Conservation (phyloP, 176 grass and related monocot genomes). For the Oryza coarctata region DNA sequence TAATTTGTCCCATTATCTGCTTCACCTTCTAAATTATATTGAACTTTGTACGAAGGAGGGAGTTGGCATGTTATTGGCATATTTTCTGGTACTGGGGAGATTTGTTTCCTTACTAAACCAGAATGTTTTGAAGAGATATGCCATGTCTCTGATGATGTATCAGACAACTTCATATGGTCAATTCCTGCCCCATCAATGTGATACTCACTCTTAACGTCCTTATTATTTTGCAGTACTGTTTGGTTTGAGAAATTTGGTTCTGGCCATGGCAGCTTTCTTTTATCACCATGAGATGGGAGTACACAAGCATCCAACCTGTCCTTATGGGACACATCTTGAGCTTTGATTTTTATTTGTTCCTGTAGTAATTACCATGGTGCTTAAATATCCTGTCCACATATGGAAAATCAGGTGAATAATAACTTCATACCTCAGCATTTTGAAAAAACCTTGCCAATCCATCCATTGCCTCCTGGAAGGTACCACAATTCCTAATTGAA, state of each 20-base stretch:
- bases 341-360: slow-evolving; percentile 49
- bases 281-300: slow-evolving; percentile 35
- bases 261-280: slow-evolving; percentile 43
- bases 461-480: slow-evolving; percentile 68
- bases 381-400: slow-evolving; percentile 9
- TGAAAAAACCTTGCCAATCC: slow-evolving; percentile 68
- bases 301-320: slow-evolving; percentile 36
- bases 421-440: slow-evolving; percentile 64
- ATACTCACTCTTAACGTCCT: slow-evolving; percentile 42
- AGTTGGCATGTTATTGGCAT: not conserved
- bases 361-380: slow-evolving; percentile 38
- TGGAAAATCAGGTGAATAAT: slow-evolving; percentile 17
- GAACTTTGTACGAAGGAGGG: slow-evolving; percentile 12
- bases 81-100: not conserved
- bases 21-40: slow-evolving; percentile 17
- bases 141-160: slow-evolving; percentile 24
- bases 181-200: slow-evolving; percentile 19
- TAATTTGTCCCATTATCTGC: slow-evolving; percentile 11
- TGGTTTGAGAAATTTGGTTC: slow-evolving; percentile 48
- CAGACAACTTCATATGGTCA: slow-evolving; percentile 25
- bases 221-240: slow-evolving; percentile 35
- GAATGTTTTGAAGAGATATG: slow-evolving; percentile 27
- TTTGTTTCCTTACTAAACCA: slow-evolving; percentile 31
- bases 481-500: slow-evolving; percentile 65
- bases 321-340: slow-evolving; percentile 28